These are phyloP conservation scores for Pouteria glomerata DNA, from an alignment of 148 eudicot species.

Conservation along the genomic window DNA sequence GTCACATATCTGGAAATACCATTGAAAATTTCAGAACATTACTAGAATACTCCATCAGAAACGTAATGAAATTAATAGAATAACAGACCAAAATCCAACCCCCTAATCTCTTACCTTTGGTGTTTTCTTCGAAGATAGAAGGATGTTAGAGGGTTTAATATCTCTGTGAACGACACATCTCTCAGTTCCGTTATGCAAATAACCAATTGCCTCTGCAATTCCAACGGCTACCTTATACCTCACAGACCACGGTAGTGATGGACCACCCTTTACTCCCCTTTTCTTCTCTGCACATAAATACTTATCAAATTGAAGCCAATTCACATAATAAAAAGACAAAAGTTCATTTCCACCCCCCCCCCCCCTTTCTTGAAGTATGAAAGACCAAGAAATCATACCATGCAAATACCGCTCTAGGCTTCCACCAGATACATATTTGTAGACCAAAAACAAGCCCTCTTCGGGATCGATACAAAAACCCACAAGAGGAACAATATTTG, in stretches of 20 bases:
- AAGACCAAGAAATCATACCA: slow-evolving; percentile 38
- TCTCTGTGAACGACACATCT: slow-evolving; percentile 99
- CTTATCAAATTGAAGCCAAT: slow-evolving; percentile 4
- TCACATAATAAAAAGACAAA: background rate
- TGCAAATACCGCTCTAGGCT: slow-evolving; percentile 86
- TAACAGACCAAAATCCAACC: background rate
- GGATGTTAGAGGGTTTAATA: slow-evolving; percentile 96
- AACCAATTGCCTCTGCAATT: slow-evolving; percentile 75
- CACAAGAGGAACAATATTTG: slow-evolving; percentile 76
- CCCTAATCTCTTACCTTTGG: slow-evolving; percentile 61
- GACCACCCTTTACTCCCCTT: slow-evolving; percentile 57
- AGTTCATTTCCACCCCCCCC: background rate
- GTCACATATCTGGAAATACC: slow-evolving; percentile 69
- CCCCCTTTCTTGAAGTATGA: background rate
- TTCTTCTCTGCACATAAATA: slow-evolving; percentile 51
- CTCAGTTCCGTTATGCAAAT: slow-evolving; percentile 84
- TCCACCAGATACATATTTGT: slow-evolving; percentile 94
- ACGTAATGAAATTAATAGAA: background rate
- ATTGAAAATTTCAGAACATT: slow-evolving; percentile 8
- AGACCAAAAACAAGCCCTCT: slow-evolving; percentile 88
- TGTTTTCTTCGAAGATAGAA: slow-evolving; percentile 72
- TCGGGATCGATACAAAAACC: slow-evolving; percentile 94
- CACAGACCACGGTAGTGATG: slow-evolving; percentile 70
- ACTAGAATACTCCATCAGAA: background rate
- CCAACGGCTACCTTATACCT: slow-evolving; percentile 93